phyloP scores from a whole-genome alignment of 768 basidiomycete genomes.

The Psilocybe cubensis region DNA sequence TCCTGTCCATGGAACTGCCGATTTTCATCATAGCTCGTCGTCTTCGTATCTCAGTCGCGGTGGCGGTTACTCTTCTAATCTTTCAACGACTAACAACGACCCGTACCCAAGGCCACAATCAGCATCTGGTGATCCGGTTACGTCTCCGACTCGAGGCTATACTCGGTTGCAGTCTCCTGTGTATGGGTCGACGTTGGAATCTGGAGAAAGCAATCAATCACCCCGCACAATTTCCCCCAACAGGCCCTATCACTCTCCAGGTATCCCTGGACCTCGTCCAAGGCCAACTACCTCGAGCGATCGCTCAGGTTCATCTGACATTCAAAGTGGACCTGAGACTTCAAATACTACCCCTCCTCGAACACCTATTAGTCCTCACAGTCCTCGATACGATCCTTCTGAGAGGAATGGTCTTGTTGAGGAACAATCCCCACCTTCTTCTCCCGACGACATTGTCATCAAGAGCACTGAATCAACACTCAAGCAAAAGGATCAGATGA shows the following conservation, averaged over 20 bases:
- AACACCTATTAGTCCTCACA: constrained; percentile 61
- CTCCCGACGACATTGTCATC: constrained; percentile 13
- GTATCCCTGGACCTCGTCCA: constrained; percentile 33
- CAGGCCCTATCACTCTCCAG: constrained; percentile 32
- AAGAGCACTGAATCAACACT: constrained; percentile 23
- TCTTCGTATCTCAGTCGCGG: constrained; percentile 30
- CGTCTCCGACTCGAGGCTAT: constrained; percentile 39
- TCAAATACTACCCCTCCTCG: constrained; percentile 55
- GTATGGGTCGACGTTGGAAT: constrained; percentile 35
- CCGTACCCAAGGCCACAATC: constrained; percentile 68
- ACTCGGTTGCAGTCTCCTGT: constrained; percentile 41
- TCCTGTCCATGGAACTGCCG: constrained; percentile 43
- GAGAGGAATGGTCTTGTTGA: constrained; percentile 20
- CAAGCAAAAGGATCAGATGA: constrained; percentile 24
- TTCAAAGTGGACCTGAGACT: constrained; percentile 45
- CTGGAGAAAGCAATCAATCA: constrained; percentile 40
- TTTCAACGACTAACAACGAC: constrained; percentile 53
- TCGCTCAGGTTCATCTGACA: constrained; percentile 39
- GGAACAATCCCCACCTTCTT: constrained; percentile 30
- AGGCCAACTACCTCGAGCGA: constrained; percentile 29
- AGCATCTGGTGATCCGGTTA: constrained; percentile 53
- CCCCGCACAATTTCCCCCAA: constrained; percentile 43
- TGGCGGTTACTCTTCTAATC: constrained; percentile 16
- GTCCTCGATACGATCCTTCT: constrained; percentile 33
- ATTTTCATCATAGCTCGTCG: constrained; percentile 26